Evolutionary conservation across 495 filamentous ascomycete species (phyloP).

Genomic region (Tuber indicum): DNA sequence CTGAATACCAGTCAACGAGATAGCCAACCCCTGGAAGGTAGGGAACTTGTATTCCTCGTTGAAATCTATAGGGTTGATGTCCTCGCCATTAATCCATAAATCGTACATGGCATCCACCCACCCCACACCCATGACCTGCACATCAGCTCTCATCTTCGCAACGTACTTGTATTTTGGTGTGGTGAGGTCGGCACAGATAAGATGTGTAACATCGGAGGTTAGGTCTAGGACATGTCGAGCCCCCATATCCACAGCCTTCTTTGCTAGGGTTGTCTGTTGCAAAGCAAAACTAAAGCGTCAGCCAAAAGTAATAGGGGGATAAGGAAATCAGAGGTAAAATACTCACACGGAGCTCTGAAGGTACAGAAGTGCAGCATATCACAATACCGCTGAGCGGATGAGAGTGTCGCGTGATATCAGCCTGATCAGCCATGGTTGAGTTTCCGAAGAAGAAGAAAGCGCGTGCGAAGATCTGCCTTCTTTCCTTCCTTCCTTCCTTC

Average conservation of each 20-base stretch:
- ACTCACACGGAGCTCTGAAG: conserved; percentile 72
- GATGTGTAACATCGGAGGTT: conserved; percentile 92
- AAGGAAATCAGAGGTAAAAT: neutral
- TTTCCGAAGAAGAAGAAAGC: neutral
- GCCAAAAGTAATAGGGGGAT: conserved; percentile 17
- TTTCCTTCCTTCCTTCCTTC: neutral
- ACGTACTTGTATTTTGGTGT: conserved; percentile 94
- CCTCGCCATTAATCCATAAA: conserved; percentile 73
- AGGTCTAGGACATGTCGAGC: conserved; percentile 79
- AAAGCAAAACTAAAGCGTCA: conserved; percentile 10
- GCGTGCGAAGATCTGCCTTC: neutral
- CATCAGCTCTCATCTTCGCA: conserved; percentile 77
- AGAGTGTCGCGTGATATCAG: conserved; percentile 42
- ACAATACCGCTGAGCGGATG: conserved; percentile 72
- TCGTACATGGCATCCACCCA: conserved; percentile 81
- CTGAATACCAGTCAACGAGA: conserved; percentile 87
- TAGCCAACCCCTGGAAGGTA: conserved; percentile 57
- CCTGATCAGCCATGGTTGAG: conserved; percentile 35
- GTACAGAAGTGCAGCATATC: conserved; percentile 85
- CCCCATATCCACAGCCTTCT: conserved; percentile 72
- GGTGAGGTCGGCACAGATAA: conserved; percentile 78
- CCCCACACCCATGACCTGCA: conserved; percentile 66
- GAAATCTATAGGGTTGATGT: conserved; percentile 65
- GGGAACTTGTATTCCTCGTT: conserved; percentile 57
- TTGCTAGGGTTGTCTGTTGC: conserved; percentile 60